These are phyloP conservation scores for Solanum aculeatissimum DNA, from an alignment of 305 asterid genomes.

Conservation along the genomic window DNA sequence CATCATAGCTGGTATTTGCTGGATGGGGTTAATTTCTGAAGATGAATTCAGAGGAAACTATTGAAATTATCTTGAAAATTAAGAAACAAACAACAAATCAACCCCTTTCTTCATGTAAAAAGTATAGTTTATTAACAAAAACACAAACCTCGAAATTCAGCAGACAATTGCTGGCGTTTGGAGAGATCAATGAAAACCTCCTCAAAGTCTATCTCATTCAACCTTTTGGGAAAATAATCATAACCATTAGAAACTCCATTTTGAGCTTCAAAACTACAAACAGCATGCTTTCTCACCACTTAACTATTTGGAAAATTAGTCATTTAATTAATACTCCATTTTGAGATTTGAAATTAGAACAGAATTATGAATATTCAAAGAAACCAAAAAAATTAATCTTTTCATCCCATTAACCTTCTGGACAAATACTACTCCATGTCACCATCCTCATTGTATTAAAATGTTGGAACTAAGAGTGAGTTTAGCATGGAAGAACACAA, in stretches of 20 bases:
- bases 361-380: background rate
- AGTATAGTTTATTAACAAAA: background rate
- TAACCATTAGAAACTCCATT: background rate
- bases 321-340: background rate
- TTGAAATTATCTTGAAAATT: background rate
- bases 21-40: slow-evolving; percentile 56
- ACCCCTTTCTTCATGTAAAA: background rate
- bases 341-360: background rate
- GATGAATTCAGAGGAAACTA: background rate
- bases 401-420: background rate
- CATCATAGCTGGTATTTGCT: slow-evolving; percentile 46
- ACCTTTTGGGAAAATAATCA: background rate
- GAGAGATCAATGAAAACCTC: slow-evolving; percentile 43
- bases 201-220: slow-evolving; percentile 49
- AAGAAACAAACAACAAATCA: background rate
- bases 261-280: background rate
- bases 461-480: too few species aligned
- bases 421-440: background rate
- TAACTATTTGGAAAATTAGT: background rate
- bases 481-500: too few species aligned
- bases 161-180: slow-evolving; percentile 36
- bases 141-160: slow-evolving; percentile 47
- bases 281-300: background rate
- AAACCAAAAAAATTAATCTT: background rate
- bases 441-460: too few species aligned